These are phyloP conservation scores for Fusarium buxicola DNA, from an alignment of 2,329 filamentous ascomycete genomes.

Conservation along the genomic window DNA sequence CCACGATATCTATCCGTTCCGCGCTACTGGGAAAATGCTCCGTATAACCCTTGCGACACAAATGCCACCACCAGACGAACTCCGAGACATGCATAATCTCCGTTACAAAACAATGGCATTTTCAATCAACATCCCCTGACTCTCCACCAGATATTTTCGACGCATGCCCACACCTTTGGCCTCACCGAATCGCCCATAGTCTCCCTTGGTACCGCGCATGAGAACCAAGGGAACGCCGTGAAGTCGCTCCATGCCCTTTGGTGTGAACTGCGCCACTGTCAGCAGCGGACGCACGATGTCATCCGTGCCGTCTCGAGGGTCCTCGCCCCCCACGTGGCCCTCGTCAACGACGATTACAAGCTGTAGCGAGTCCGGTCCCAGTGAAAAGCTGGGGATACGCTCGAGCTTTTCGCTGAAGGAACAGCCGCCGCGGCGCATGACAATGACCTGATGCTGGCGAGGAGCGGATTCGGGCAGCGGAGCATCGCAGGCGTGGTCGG, in stretches of 20 bases:
- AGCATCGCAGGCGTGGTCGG: conserved; percentile 74
- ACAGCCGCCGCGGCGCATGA: conserved; percentile 85
- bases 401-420: conserved; percentile 84
- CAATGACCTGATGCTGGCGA: conserved; percentile 77
- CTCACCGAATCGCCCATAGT: conserved; percentile 70
- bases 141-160: conserved; percentile 82
- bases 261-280: conserved; percentile 78
- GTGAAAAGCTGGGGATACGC: conserved; percentile 83
- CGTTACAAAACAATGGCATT: conserved; percentile 75
- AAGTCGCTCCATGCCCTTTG: conserved; percentile 74
- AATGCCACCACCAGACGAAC: conserved; percentile 31
- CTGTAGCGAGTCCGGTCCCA: conserved; percentile 72
- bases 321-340: conserved; percentile 49
- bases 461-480: conserved; percentile 63
- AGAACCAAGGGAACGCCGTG: conserved; percentile 86
- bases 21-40: conserved; percentile 3
- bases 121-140: conserved; percentile 80
- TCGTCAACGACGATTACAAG: conserved; percentile 83
- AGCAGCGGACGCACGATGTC: conserved; percentile 72
- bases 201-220: conserved; percentile 74
- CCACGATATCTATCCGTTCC: not conserved
- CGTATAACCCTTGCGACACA: conserved; percentile 8
- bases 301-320: conserved; percentile 42
- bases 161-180: conserved; percentile 79
- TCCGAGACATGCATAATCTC: conserved; percentile 39